These are phyloP conservation scores for Scheffersomyces stambukii DNA, from an alignment of 1,139 yeast genomes.

Conservation along the genomic window DNA sequence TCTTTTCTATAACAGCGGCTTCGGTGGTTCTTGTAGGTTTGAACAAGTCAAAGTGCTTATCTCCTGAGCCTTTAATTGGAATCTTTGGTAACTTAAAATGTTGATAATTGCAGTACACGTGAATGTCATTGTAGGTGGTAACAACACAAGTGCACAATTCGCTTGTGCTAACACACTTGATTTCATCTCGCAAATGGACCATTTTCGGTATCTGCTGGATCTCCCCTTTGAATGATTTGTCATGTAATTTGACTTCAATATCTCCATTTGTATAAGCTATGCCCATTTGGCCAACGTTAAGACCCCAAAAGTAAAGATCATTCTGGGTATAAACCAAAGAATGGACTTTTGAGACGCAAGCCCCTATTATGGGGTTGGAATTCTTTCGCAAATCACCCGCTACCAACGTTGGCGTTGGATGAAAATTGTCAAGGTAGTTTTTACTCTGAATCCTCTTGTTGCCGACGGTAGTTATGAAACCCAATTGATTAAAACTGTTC, in stretches of 20 bases:
- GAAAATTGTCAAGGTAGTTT: conserved; percentile 33
- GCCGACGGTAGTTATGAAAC: conserved; percentile 39
- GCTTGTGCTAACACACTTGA: conserved; percentile 60
- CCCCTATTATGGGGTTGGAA: conserved; percentile 37
- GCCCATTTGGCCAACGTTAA: conserved; percentile 86
- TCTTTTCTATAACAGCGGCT: conserved; percentile 29
- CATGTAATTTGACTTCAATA: conserved; percentile 25
- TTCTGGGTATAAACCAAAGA: conserved; percentile 57
- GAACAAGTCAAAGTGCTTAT: conserved; percentile 48
- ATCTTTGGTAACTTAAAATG: conserved; percentile 47
- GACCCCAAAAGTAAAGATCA: conserved; percentile 70
- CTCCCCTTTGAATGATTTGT: conserved; percentile 29
- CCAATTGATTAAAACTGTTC: conserved; percentile 63
- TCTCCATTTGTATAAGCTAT: conserved; percentile 21
- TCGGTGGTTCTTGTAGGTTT: conserved; percentile 48
- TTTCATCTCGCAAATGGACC: conserved; percentile 43
- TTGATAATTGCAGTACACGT: conserved; percentile 56
- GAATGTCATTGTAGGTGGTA: conserved; percentile 56
- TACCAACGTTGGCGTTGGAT: conserved; percentile 47
- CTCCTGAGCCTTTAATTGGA: conserved; percentile 27
- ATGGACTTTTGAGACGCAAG: conserved; percentile 70
- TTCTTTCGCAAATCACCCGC: conserved; percentile 41
- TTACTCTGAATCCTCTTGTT: conserved; percentile 14
- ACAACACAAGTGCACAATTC: conserved; percentile 70
- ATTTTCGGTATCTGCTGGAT: conserved; percentile 40